Evolutionary conservation across 2,329 filamentous ascomycete genomes (phyloP).

Genomic region (Fusarium cicatricum): DNA sequence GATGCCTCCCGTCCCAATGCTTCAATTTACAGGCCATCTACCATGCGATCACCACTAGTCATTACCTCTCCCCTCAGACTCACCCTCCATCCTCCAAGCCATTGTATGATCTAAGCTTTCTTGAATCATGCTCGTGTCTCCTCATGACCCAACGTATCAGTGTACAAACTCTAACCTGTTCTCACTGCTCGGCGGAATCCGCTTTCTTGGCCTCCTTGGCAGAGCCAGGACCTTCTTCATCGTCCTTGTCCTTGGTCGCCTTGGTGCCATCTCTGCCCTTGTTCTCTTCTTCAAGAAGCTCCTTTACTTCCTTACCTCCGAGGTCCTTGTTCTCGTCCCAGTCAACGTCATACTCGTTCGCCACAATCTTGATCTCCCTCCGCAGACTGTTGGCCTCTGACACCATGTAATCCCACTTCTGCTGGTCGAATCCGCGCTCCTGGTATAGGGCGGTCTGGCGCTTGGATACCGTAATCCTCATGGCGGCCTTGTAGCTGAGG

Average conservation of each 20-base stretch:
- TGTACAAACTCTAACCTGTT: background rate
- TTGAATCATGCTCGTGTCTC: constrained; percentile 2
- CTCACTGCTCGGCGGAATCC: background rate
- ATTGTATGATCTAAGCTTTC: constrained; percentile 7
- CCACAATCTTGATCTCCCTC: constrained; percentile 80
- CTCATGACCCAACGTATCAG: constrained; percentile 28
- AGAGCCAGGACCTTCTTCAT: constrained; percentile 39
- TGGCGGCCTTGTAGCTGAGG: constrained; percentile 83
- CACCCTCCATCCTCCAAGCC: constrained; percentile 5
- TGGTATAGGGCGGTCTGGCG: constrained; percentile 82
- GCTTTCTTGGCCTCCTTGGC: constrained; percentile 35
- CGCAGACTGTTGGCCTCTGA: constrained; percentile 81
- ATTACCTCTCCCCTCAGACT: background rate
- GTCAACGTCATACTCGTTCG: constrained; percentile 88
- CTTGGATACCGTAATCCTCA: constrained; percentile 85
- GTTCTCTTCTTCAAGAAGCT: constrained; percentile 63
- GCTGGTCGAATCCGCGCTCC: constrained; percentile 76
- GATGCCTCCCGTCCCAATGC: background rate
- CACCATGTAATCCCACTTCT: constrained; percentile 79
- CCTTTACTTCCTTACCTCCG: constrained; percentile 69
- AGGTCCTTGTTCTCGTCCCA: constrained; percentile 84
- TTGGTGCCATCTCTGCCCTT: constrained; percentile 47
- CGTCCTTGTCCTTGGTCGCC: constrained; percentile 50
- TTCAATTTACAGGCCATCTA: constrained; percentile 3
- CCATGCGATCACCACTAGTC: constrained; percentile 3